Base-by-base conservation (phyloP, 371 early-diverging fungal genomes). In the Mortierella sp. region DNA sequence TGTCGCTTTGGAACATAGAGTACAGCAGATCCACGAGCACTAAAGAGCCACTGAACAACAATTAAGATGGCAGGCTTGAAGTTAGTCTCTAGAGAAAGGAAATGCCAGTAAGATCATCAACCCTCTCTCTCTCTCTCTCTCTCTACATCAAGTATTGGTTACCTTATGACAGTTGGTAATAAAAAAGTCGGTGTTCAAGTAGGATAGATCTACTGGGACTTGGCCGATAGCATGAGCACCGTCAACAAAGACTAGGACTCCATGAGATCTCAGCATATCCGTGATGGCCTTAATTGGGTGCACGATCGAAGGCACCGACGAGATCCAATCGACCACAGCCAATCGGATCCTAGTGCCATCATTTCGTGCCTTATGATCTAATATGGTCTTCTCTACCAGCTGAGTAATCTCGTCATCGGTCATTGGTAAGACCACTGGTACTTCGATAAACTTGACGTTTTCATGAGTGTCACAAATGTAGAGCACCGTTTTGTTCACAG, bases 191-290 rank as follows among this genome's bases (percentile, higher is more conserved):
- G 92, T 83, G 64, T 85, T 80, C 12, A 83, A 47, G 19, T 68
- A 80, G 23, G 77, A 72, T 26, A 94, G 58, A 64, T 91, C 68
- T 21, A 94, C 63, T 7, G 86, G 87, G 14, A 93, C 84, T 68
- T 92, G 92, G 14, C 93, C 92, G 26, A 92, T 84, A 4, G 87
- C 84, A 67, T 94, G 93, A 1, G 93, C 93, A 28, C 90, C 94
- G 71, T 93, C 94, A 4, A 94, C 80, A 59, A 92, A 66, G 16
- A 87, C 85, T 29, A 87, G 66, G 56, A 92, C 88, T 11, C 82
- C 81, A 50, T 88, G 69, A 26, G 85, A 79, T 19, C 77, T 68
- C 7, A 91, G 68, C 29, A 90, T 66, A 15, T 81, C 62, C 19
- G 83, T 68, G n/a, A 91, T 65, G 7, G 79, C 72, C 65, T 91